Evolutionary conservation across 257 asterid genomes (phyloP).

Genomic region (Leptodermis oblonga): DNA sequence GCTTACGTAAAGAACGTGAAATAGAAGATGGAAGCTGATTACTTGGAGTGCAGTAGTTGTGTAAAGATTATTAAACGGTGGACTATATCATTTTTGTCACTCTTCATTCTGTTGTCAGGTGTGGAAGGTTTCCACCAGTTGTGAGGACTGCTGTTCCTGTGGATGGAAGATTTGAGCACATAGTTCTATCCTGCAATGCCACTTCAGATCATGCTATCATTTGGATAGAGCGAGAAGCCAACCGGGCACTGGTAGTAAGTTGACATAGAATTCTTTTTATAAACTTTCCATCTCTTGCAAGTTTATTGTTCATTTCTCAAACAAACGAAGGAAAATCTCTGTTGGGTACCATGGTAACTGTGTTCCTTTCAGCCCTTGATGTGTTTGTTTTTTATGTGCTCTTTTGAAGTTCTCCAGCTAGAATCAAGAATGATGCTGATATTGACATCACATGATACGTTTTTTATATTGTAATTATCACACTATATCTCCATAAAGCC

Average conservation of each 20-base stretch:
- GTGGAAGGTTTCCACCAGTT: constrained; percentile 72
- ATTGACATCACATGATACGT: not conserved
- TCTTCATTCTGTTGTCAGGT: constrained; percentile 32
- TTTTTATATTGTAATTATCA: not conserved
- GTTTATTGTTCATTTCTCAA: not conserved
- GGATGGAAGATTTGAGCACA: constrained; percentile 91
- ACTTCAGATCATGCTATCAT: constrained; percentile 88
- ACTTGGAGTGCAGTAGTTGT: not conserved
- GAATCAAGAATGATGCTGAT: not conserved
- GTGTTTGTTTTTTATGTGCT: not conserved
- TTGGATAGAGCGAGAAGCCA: constrained; percentile 82
- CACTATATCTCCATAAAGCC: not conserved
- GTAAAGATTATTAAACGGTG: not conserved
- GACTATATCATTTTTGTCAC: not conserved
- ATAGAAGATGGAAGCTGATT: constrained; percentile 7
- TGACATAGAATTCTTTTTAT: constrained; percentile 7
- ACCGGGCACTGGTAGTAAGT: constrained; percentile 64
- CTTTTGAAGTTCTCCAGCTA: not conserved
- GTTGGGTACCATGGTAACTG: not conserved
- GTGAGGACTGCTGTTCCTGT: constrained; percentile 88
- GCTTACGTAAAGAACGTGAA: not conserved
- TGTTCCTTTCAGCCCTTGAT: not conserved
- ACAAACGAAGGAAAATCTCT: not conserved
- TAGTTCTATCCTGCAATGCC: constrained; percentile 83
- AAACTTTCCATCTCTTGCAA: not conserved